phyloP scores from a whole-genome alignment of 805 yeast genomes.

The Candida cerambycidarum region DNA sequence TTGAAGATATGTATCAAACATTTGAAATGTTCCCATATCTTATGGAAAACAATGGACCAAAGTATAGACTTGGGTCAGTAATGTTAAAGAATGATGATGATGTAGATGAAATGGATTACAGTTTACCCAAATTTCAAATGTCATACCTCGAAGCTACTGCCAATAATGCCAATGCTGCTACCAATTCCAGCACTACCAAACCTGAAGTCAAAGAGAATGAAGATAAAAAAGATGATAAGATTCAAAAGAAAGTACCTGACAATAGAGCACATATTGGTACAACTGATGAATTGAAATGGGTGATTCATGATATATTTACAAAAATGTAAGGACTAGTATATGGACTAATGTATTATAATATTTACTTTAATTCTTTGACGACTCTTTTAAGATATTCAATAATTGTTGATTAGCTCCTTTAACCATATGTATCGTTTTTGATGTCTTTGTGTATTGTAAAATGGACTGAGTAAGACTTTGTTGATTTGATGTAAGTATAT shows the following conservation, averaged over 20 bases:
- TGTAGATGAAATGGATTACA: slow-evolving; percentile 34
- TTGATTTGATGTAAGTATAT: not conserved
- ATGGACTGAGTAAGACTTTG: not conserved
- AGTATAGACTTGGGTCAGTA: slow-evolving; percentile 47
- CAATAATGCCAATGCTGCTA: not conserved
- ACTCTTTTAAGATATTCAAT: not conserved
- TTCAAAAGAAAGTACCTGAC: slow-evolving; percentile 15
- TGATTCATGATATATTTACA: slow-evolving; percentile 64
- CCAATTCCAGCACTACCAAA: slow-evolving; percentile 1
- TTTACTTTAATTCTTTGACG: not conserved
- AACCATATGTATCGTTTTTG: not conserved
- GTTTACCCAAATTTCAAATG: slow-evolving; percentile 24
- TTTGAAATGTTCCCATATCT: slow-evolving; percentile 64
- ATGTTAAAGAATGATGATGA: slow-evolving; percentile 59
- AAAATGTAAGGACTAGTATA: slow-evolving; percentile 22
- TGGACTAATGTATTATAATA: slow-evolving; percentile 4
- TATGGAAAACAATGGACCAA: slow-evolving; percentile 66
- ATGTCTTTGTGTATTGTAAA: not conserved
- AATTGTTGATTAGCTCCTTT: not conserved
- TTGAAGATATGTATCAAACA: slow-evolving; percentile 68
- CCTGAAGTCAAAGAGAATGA: slow-evolving; percentile 7
- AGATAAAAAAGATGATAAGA: slow-evolving; percentile 6
- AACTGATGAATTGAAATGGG: slow-evolving; percentile 69
- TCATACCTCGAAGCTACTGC: slow-evolving; percentile 6
- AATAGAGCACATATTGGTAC: slow-evolving; percentile 48